Base-by-base conservation (phyloP, 116 monocot species). In the Iris pallida region DNA sequence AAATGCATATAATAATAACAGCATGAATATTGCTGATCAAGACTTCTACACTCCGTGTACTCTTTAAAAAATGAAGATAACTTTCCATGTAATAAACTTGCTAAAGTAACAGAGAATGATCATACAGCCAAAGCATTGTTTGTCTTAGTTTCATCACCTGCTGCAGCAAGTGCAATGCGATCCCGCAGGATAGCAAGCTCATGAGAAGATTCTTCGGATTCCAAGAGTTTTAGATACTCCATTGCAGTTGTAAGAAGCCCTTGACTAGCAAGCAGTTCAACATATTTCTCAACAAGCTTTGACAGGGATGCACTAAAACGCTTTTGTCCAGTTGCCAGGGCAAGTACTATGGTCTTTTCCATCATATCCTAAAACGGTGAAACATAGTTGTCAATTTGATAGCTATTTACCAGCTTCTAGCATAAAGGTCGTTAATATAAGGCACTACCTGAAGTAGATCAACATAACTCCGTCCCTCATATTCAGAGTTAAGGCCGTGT, bases 251-350 rank as follows among this genome's bases (percentile, higher is more conserved):
- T 86, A 44, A 99, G 94, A 73, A 93, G 99, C 18, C 99, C 99
- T 72, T 99, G 99, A 70, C 88, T 93, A 16, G 93, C 99, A 46
- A 99, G 72, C 20, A 99, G 52, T 79, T 99, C 99, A 71, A 86
- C 91, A 84, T 99, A 99, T 59, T 84, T 99, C 71, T 93, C 93
- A 54, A 99, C 83, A 70, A 99, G 91, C 72, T 93, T 99, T 54
- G 88, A 86, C 64, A 99, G 82, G 57, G 99, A 79, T 48, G 84
- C 44, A 70, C 86, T 90, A 61, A 99, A 86, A 47, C 71, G 78
- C 75, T 91, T 93, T 68, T 88, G 84, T 41, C 91, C 94, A 16
- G 88, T 91, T 64, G 99, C 99, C 73, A 90, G 75, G 30, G 86
- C 73, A 68, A 99, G 88, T 55, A 92, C 78, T 64, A 99, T 80